Percentiles rank a stretch among this genome's conserved stretches.
These are phyloP conservation scores for Fusarium sp. DNA, from an alignment of 2,329 filamentous ascomycete genomes.

Conservation along the genomic window DNA sequence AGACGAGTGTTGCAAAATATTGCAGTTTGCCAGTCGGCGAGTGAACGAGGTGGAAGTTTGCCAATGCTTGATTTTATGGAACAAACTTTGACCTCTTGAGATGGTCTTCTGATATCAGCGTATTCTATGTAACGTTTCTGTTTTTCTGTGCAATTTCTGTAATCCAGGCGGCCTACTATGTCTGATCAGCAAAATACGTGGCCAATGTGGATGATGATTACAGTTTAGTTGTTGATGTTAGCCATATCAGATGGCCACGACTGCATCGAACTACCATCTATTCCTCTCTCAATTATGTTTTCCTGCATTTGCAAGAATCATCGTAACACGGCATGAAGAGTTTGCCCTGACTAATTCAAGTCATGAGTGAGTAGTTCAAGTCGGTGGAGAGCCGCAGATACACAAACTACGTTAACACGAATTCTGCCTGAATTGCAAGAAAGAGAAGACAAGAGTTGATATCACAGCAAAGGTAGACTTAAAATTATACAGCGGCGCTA, in stretches of 20 bases:
- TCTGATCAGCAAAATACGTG: neutral
- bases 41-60: slow-evolving; percentile 9
- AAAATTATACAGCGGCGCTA: no score
- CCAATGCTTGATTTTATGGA: neutral
- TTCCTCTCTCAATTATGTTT: no score
- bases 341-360: no score
- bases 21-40: slow-evolving; percentile 8
- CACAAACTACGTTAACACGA: no score
- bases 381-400: no score
- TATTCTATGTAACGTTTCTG: neutral
- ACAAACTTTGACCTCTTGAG: neutral
- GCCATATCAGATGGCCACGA: neutral
- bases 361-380: no score
- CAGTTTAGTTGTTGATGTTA: neutral
- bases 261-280: neutral
- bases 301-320: neutral
- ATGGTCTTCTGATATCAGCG: neutral
- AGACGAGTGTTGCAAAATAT: neutral
- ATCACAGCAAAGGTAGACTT: no score
- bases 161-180: neutral
- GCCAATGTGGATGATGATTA: neutral
- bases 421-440: no score
- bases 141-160: neutral
- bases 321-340: neutral
- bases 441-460: no score